Evolutionary conservation across 2,329 filamentous ascomycete genomes (phyloP), one percentile per base, ranked within the genome.

Genomic region (Capronia epimyces): DNA sequence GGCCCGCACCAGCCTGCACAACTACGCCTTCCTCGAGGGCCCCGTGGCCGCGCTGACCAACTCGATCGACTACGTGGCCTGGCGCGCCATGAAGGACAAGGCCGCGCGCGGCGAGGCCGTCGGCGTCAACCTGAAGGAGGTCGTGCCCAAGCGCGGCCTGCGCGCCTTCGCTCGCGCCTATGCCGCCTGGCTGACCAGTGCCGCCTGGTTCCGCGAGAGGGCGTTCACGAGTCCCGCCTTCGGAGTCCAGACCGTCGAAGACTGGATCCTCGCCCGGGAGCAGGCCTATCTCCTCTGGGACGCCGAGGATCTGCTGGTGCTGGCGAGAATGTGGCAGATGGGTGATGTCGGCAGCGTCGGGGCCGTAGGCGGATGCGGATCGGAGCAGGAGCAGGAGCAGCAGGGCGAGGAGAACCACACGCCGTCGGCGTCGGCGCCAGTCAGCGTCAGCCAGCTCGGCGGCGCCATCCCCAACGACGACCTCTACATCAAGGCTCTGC

Each of bases 11-110:
- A 72, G 69, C 51, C 63, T 66, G 3, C 73, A 76, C 60, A 75
- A 75, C 52, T 70, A 69, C 39, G 69, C 73, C 15, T 75, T 76
- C 49, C 58, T 76, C 3, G 73, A 76, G 55, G 73, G 74, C 0
- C 72, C 73, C 0, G 71, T 69, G 16, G 64, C 69, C 6, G 73
- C 72, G 0, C 63, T 76, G 12, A 59, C 67, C 13, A 67, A 67
- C 25, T 66, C 67, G 0, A 50, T 66, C 29, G 73, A 76, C 55
- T 75, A 75, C 55, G 60, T 63, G 18, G 59, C 59, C 1, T 59
- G 55, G 53, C 49, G 34, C 29, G 55, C 58, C 29, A 57, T 59
- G 49, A 60, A 58, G 55, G 46, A 43, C 9, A 59, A 57, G 32
- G 13, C 49, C 7, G 57, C 57, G 3, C 31, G 41, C 10, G 59